Base-by-base conservation (phyloP, 2,329 filamentous ascomycete genomes). In the Aspergillus latus region DNA sequence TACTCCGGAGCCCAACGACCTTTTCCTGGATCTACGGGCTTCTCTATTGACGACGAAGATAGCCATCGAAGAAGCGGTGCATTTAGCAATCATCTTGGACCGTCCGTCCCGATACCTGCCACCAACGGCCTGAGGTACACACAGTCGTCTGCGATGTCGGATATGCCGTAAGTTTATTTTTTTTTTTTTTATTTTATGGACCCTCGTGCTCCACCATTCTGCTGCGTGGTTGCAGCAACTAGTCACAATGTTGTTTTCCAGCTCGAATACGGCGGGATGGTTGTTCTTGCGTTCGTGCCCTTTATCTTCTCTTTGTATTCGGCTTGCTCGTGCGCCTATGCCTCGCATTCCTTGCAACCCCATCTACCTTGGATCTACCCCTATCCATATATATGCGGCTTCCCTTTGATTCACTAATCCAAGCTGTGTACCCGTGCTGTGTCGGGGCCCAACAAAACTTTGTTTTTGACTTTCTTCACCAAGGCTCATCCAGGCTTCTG, bases 111-210 rank as follows among this genome's bases (percentile, higher is more conserved):
- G 57, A 76, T 80, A 66, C 68, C 76, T 66, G 68, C 75, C 63
- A 74, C 71, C 66, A 79, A 77, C 71, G 75, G 76, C 69, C 68
- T 78, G 74, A 77, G 79, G 74, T 83, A 80, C 76, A 66, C 78
- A 72, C 76, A 76, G 70, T 79, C 78, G 73, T 73, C 78, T 77
- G 70, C 73, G 64, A 71, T 76, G 71, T 74, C 78, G 65, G 80
- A 84, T 71, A 72, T 76, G 72, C 77, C 76, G 82, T 84, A 81
- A 79, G 82, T 21, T 21, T 21, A 21, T 21, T 21, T 21, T 21
- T 21, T 21, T 21, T 83, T 68, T 68, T 72, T 74, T 62, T 56
- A 54, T 66, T 68, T 67, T 68, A 42, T 42, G n/a, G 16, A 59
- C 59, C 59, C 62, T 71, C 62, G 61, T 65, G 52, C 66, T 70